Conservation (phyloP, 2,329 filamentous ascomycete species). For the Xylariaceae sp. region DNA sequence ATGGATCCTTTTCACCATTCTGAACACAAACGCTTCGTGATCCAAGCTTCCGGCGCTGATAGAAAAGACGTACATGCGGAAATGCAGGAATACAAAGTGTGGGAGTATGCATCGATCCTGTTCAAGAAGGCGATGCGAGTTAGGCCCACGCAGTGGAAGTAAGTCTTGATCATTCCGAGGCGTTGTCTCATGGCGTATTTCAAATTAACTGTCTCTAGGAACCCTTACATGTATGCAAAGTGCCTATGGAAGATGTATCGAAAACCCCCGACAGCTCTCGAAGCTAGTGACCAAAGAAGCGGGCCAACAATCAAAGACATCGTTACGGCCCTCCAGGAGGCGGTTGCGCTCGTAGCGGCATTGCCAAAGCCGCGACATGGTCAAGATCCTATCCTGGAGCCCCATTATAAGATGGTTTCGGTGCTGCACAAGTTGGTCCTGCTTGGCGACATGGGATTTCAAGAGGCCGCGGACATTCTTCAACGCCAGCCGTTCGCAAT, state of each 20-base stretch:
- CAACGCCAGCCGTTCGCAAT: constrained; percentile 52
- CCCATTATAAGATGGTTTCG: constrained; percentile 85
- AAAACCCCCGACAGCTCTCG: constrained; percentile 41
- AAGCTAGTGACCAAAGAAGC: constrained; percentile 37
- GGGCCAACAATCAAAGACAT: constrained; percentile 40
- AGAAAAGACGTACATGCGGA: constrained; percentile 50
- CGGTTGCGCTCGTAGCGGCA: constrained; percentile 46
- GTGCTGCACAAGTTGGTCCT: constrained; percentile 75
- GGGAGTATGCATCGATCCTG: constrained; percentile 54
- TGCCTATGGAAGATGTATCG: constrained; percentile 61
- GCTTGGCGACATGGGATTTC: constrained; percentile 42
- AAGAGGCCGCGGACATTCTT: constrained; percentile 48
- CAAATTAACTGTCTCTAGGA: constrained; percentile 35
- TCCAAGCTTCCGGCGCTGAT: constrained; percentile 44
- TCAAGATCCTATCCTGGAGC: constrained; percentile 76
- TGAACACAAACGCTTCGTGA: constrained; percentile 54
- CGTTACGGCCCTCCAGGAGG: constrained; percentile 46
- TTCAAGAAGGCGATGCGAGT: constrained; percentile 52
- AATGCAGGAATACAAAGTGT: constrained; percentile 56
- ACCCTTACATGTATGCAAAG: constrained; percentile 56
- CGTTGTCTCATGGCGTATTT: not conserved
- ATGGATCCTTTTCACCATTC: constrained; percentile 57
- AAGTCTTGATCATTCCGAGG: constrained; percentile 26
- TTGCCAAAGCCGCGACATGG: constrained; percentile 53
- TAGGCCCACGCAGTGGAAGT: constrained; percentile 54